These are phyloP conservation scores for Cyathus striatus DNA, from an alignment of 768 basidiomycete genomes.

Conservation along the genomic window DNA sequence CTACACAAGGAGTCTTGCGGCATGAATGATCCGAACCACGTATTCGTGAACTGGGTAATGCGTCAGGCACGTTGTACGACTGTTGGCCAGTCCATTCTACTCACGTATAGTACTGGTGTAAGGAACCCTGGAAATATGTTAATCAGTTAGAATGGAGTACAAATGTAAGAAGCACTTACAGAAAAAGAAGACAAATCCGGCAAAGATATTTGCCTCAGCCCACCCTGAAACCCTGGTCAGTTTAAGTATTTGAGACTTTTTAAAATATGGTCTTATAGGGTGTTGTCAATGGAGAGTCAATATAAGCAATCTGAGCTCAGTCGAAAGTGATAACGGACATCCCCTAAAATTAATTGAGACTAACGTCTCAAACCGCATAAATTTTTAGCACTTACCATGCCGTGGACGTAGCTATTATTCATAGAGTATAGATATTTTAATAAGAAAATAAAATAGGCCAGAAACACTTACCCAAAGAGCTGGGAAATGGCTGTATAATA, in stretches of 20 bases:
- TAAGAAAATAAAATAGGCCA: background rate
- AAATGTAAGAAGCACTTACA: conserved; percentile 55
- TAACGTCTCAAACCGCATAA: conserved; percentile 26
- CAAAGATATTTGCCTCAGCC: conserved; percentile 64
- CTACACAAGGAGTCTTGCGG: no score
- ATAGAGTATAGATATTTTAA: background rate
- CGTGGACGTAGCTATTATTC: conserved; percentile 29
- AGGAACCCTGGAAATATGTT: conserved; percentile 65
- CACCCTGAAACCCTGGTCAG: conserved; percentile 40
- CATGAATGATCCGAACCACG: conserved; percentile 48
- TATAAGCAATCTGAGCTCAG: conserved; percentile 58
- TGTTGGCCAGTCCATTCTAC: no score
- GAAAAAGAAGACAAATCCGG: conserved; percentile 60
- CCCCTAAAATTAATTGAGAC: conserved; percentile 27
- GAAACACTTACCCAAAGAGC: conserved; percentile 37
- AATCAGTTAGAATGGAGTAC: no score
- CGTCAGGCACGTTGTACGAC: no score
- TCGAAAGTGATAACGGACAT: conserved; percentile 46
- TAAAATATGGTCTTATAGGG: conserved; percentile 21
- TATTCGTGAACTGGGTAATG: no score
- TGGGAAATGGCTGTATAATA: conserved; percentile 32
- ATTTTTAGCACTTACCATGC: conserved; percentile 38
- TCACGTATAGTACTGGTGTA: no score
- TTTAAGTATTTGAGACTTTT: background rate
- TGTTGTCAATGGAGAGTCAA: conserved; percentile 49